phyloP scores from a whole-genome alignment of 192 early-diverging fungal genomes.

The Coemansia sp. region DNA sequence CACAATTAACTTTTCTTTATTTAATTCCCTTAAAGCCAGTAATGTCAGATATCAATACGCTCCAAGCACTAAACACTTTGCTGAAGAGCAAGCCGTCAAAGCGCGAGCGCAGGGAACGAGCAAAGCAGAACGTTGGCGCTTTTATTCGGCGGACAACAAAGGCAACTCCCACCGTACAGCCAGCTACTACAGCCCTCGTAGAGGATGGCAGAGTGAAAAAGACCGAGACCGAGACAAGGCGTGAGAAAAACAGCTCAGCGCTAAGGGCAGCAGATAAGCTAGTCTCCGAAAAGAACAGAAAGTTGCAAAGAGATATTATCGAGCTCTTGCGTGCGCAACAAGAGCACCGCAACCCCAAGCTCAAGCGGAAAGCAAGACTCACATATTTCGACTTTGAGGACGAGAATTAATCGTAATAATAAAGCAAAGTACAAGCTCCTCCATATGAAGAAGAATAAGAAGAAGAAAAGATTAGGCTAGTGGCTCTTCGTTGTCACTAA shows the following conservation, averaged over 20 bases:
- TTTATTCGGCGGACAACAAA: slow-evolving; percentile 21
- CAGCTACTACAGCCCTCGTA: neutral
- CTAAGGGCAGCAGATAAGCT: slow-evolving; percentile 33
- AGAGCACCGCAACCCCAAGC: slow-evolving; percentile 34
- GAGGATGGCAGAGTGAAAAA: slow-evolving; percentile 8
- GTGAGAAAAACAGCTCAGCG: slow-evolving; percentile 24
- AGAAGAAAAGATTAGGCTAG: slow-evolving; percentile 56
- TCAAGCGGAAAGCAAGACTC: slow-evolving; percentile 30
- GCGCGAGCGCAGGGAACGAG: slow-evolving; percentile 29
- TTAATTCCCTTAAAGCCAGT: neutral
- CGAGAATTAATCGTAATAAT: slow-evolving; percentile 1
- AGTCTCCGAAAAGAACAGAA: slow-evolving; percentile 29
- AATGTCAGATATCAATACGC: slow-evolving; percentile 36
- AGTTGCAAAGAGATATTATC: slow-evolving; percentile 33
- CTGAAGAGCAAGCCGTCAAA: slow-evolving; percentile 39
- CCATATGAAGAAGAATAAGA: neutral
- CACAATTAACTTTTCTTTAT: neutral
- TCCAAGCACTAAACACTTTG: slow-evolving; percentile 32
- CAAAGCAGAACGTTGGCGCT: slow-evolving; percentile 16
- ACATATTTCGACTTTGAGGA: slow-evolving; percentile 54
- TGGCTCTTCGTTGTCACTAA: slow-evolving; percentile 91
- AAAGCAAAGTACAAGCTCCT: slow-evolving; percentile 6
- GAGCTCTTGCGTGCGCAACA: slow-evolving; percentile 47
- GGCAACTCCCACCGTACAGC: neutral
- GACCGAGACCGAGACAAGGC: slow-evolving; percentile 10